Percentiles rank a stretch among this genome's conserved stretches.
These are phyloP conservation scores for Alternaria angustiovoidea DNA, from an alignment of 2,329 filamentous ascomycete species.

Conservation along the genomic window DNA sequence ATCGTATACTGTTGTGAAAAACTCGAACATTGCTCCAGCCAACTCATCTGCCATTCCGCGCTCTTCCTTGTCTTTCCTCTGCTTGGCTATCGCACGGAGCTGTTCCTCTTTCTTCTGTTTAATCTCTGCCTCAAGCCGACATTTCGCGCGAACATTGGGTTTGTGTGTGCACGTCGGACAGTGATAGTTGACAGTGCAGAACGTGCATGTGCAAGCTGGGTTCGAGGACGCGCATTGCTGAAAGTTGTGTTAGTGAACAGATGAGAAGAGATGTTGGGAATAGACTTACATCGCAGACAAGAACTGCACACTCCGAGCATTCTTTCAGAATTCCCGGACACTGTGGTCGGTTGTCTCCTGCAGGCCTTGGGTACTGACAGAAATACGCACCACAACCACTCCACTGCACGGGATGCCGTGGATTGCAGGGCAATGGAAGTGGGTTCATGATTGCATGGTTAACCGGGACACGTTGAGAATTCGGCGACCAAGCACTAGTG, in stretches of 20 bases:
- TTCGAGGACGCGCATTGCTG: conserved; percentile 44
- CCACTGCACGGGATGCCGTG: conserved; percentile 55
- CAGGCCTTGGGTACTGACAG: conserved; percentile 49
- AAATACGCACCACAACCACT: conserved; percentile 55
- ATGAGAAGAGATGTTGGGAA: not conserved
- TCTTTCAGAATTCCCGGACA: conserved; percentile 50
- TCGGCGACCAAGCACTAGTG: conserved; percentile 36
- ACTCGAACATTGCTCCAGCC: conserved; percentile 47
- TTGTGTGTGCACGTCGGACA: conserved; percentile 50
- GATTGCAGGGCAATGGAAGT: conserved; percentile 50
- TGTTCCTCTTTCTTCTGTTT: conserved; percentile 44
- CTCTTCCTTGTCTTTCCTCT: conserved; percentile 44
- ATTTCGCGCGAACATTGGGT: conserved; percentile 44
- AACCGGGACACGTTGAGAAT: conserved; percentile 31
- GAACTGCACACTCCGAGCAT: conserved; percentile 50
- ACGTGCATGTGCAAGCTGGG: conserved; percentile 49
- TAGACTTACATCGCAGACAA: conserved; percentile 53
- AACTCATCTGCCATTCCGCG: conserved; percentile 47
- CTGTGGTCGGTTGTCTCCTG: conserved; percentile 49
- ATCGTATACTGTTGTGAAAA: conserved; percentile 40
- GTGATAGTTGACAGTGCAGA: conserved; percentile 51
- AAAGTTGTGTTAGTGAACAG: conserved; percentile 11
- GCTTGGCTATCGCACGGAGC: conserved; percentile 35
- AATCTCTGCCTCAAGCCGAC: conserved; percentile 47
- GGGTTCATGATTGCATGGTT: conserved; percentile 43